Base-by-base conservation (phyloP, 1,284 basidiomycete genomes). In the Singerocomus rubriflavus region DNA sequence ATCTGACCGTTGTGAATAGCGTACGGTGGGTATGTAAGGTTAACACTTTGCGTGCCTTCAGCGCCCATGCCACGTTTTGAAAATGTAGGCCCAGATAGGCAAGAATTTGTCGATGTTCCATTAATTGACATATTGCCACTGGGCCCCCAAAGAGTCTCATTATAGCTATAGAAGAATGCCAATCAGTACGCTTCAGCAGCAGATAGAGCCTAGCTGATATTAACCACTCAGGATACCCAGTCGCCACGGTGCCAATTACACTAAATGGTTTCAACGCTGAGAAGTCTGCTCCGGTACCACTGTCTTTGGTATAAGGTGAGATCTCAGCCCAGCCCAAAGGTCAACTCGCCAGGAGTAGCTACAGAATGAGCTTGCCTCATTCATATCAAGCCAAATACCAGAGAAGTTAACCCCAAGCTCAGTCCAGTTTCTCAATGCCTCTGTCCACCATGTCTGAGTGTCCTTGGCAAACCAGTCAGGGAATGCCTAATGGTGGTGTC, bases 331-430 rank as follows among this genome's bases (percentile, higher is more conserved):
- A 6, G 44, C 12, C 6, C 17, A 8, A 13, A 7, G 14, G n/a
- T 32, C 45, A 14, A 63, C 77, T 50, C 52, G 82, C 83, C 84
- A 85, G 30, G 82, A 82, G 29, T 78, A 73, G 46, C 76, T 71
- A 62, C 83, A 85, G 65, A 86, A 85, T 3, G 81, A 84, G 35
- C 77, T 78, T 12, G 76, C 72, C 57, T 87, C 84, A 47, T 87
- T 86, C 83, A 88, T 87, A 64, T 90, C 88, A 0, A 88, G 72
- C 88, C 87, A 90, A 46, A 88, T 79, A 4, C 85, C 85, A 33
- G 80, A 80, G 59, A 81, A 84, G 36, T 78, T 73, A 21, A 88
- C 74, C 2, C 82, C 82, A 3, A 71, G 61, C n/a, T 70, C 57
- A 13, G 72, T 77, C 82, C 83, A 87, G 62, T 88, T 87, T 36